phyloP scores from a whole-genome alignment of 164 flowering plant genomes.

The Kalanchoe fedtschenkoi region DNA sequence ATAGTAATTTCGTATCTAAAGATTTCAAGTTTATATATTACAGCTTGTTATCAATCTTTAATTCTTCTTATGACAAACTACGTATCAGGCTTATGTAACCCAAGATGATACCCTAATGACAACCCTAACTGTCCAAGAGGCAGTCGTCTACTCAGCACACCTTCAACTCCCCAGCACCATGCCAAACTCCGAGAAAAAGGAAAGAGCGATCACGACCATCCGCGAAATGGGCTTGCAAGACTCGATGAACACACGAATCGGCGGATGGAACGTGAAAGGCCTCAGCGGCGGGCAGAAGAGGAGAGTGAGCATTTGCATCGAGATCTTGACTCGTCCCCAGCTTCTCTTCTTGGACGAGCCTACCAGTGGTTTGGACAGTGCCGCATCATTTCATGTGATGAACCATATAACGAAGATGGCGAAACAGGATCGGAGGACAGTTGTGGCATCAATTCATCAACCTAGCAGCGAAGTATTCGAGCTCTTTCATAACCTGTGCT shows the following conservation, averaged over 20 bases:
- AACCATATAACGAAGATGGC: conserved; percentile 13
- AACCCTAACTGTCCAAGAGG: conserved; percentile 24
- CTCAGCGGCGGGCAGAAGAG: conserved; percentile 38
- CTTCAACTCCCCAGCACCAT: conserved; percentile 25
- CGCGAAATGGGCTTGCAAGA: conserved; percentile 37
- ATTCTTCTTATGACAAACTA: too few species aligned
- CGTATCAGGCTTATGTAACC: conserved; percentile 25
- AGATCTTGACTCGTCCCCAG: conserved; percentile 23
- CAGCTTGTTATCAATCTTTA: too few species aligned
- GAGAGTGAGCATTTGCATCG: conserved; percentile 34
- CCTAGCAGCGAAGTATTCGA: conserved; percentile 33
- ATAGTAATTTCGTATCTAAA: too few species aligned
- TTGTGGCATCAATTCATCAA: conserved; percentile 31
- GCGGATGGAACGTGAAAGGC: conserved; percentile 31
- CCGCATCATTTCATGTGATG: conserved; percentile 33
- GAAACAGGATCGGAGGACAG: conserved; percentile 13
- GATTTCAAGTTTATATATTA: too few species aligned
- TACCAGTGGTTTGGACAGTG: conserved; percentile 30
- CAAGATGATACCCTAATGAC: conserved; percentile 24
- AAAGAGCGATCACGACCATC: conserved; percentile 27
- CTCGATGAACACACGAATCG: conserved; percentile 25
- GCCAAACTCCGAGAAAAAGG: conserved; percentile 21
- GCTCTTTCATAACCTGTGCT: conserved; percentile 25
- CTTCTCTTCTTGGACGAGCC: conserved; percentile 28
- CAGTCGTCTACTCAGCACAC: conserved; percentile 29